phyloP scores from a whole-genome alignment of 2,329 filamentous ascomycete species.

The Cladophialophora exuberans region DNA sequence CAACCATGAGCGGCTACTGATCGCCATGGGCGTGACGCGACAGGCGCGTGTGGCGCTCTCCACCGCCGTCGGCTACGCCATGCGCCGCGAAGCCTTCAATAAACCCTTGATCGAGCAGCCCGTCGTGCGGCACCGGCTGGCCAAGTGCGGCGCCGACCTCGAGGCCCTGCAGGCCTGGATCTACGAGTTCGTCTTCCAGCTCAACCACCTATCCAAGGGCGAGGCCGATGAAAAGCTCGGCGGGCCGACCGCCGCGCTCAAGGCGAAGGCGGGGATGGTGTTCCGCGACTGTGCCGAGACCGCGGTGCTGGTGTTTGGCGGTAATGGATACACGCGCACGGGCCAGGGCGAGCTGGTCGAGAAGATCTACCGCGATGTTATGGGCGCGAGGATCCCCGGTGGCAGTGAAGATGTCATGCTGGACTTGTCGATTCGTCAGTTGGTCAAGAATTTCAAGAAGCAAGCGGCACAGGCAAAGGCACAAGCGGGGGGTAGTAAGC shows the following conservation, averaged over 20 bases:
- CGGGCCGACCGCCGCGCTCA: slow-evolving; percentile 70
- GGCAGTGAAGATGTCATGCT: slow-evolving; percentile 74
- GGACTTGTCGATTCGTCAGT: slow-evolving; percentile 68
- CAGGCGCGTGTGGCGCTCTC: slow-evolving; percentile 64
- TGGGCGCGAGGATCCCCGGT: slow-evolving; percentile 64
- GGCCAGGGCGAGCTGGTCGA: slow-evolving; percentile 73
- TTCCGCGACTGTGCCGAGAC: slow-evolving; percentile 71
- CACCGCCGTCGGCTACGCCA: slow-evolving; percentile 63
- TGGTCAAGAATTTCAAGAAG: slow-evolving; percentile 64
- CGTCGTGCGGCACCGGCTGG: slow-evolving; percentile 71
- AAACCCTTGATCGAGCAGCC: slow-evolving; percentile 73
- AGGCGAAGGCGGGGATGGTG: slow-evolving; percentile 73
- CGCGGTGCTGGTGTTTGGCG: slow-evolving; percentile 73
- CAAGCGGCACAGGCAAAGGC: too few relatives aligned
- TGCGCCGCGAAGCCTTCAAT: slow-evolving; percentile 69
- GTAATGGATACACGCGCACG: slow-evolving; percentile 70
- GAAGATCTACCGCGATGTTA: slow-evolving; percentile 65
- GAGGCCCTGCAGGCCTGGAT: slow-evolving; percentile 74
- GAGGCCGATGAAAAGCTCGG: slow-evolving; percentile 60
- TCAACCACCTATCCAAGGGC: slow-evolving; percentile 60
- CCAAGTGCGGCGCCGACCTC: slow-evolving; percentile 68
- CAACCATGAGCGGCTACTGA: slow-evolving; percentile 74
- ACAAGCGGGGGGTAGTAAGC: too few relatives aligned
- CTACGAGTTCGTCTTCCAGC: slow-evolving; percentile 38
- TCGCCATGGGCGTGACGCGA: slow-evolving; percentile 66